Evolutionary conservation across 2,329 filamentous ascomycete genomes (phyloP).

Genomic region (Penicillium decumbens): DNA sequence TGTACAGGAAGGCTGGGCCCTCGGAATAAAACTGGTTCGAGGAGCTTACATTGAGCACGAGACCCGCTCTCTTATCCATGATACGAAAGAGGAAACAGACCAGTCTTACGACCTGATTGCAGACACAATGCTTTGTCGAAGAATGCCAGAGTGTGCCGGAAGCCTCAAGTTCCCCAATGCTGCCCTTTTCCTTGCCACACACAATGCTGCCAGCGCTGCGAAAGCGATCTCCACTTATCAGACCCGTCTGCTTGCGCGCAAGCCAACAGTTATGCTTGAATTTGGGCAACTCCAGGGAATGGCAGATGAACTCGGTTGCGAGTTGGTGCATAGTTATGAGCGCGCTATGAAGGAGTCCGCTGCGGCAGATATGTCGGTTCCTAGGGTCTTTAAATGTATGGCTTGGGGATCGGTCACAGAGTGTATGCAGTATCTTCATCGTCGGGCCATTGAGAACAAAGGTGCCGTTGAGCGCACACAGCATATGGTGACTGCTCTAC

Average conservation of each 20-base stretch:
- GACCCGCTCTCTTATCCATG: slow-evolving; percentile 31
- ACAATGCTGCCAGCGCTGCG: slow-evolving; percentile 47
- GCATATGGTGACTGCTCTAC: slow-evolving; percentile 60
- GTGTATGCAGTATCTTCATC: slow-evolving; percentile 52
- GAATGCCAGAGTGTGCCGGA: slow-evolving; percentile 32
- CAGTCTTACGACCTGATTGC: slow-evolving; percentile 49
- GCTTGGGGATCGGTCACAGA: slow-evolving; percentile 52
- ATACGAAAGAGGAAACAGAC: slow-evolving; percentile 39
- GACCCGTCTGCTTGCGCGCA: slow-evolving; percentile 39
- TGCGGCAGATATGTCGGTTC: slow-evolving; percentile 31
- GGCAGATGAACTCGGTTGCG: slow-evolving; percentile 75
- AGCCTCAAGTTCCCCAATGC: slow-evolving; percentile 26
- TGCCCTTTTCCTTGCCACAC: slow-evolving; percentile 51
- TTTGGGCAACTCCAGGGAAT: slow-evolving; percentile 83
- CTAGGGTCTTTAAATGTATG: slow-evolving; percentile 51
- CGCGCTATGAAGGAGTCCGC: slow-evolving; percentile 12
- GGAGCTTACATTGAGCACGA: slow-evolving; percentile 46
- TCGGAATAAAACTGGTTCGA: slow-evolving; percentile 45
- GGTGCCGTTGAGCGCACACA: slow-evolving; percentile 63
- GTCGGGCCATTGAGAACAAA: slow-evolving; percentile 66
- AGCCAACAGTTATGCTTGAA: slow-evolving; percentile 38
- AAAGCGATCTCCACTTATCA: slow-evolving; percentile 39
- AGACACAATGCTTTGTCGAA: slow-evolving; percentile 44
- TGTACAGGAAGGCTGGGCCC: slow-evolving; percentile 37
- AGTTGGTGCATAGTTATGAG: slow-evolving; percentile 38